A percentile compares a stretch with the other conserved stretches of the same genome.
Conservation (phyloP, 1,139 yeast species). For the Pneumocystis canis region DNA sequence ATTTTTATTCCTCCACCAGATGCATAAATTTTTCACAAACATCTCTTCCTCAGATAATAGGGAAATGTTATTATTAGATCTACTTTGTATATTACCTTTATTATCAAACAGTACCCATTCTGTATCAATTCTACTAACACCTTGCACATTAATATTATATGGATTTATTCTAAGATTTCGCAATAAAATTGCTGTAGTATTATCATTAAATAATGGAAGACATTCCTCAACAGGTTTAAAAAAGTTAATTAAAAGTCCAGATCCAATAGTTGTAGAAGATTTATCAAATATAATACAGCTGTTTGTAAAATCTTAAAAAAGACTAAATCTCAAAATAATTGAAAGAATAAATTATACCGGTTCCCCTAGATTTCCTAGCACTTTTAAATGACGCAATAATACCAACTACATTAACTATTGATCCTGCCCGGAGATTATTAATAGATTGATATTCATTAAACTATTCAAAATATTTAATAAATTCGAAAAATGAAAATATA, state of each 20-base stretch:
- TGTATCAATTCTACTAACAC: conserved; percentile 5
- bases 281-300: conserved; percentile 7
- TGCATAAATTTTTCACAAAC: conserved; percentile 4
- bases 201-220: conserved; percentile 5
- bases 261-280: not conserved
- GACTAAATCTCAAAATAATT: not conserved
- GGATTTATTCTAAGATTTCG: conserved; percentile 3
- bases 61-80: not conserved
- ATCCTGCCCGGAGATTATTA: not conserved
- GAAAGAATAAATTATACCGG: not conserved
- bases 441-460: not conserved
- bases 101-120: conserved; percentile 7
- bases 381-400: not conserved
- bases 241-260: conserved; percentile 7
- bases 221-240: conserved; percentile 5
- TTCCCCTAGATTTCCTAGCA: not conserved
- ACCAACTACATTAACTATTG: not conserved
- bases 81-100: conserved; percentile 6
- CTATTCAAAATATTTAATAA: not conserved
- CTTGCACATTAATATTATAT: conserved; percentile 3
- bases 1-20: conserved; percentile 9
- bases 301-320: not conserved
- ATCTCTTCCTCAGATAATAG: not conserved
- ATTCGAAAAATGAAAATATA: not conserved
- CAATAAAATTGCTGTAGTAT: conserved; percentile 6